Base-by-base conservation (phyloP, 345 rosid genomes). In the Syzygium jambos region DNA sequence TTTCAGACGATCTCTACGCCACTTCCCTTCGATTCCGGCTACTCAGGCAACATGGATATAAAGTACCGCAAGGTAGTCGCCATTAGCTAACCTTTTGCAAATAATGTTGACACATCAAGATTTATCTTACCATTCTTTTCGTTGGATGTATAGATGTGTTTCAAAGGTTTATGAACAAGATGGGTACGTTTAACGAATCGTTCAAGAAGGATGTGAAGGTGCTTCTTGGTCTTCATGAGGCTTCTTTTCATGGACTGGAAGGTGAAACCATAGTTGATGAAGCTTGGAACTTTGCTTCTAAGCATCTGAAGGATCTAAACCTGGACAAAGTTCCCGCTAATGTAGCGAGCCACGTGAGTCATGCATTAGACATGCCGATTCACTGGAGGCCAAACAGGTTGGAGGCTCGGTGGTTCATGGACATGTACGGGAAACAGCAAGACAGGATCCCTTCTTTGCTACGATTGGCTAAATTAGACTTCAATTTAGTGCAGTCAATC, bases 21-120 rank as follows among this genome's bases (percentile, higher is more conserved):
- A 41, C 53, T 29, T 78, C 91, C 49, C 86, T 89, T 11, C 17
- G 61, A 52, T 89, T 90, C 84, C 86, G 80, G 34, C 84, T 90
- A 9, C 88, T 84, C 1, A 87, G 90, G 68, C 89, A 90, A 83
- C 88, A 90, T 23, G 92, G 90, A 3, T 86, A 68, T 49, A 25
- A 86, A 2, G 87, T 87, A 21, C 85, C 73, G 14, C 89, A 89
- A 89, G 90, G 92, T 90, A 56, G 61, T 23, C 1, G 12, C 61
- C 27, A 9, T 12, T 3, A 5, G 61, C n/a, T 4, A 56, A 22
- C 61, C 61, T 56, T 56, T 56, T 56, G 61, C 13, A 1, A 22
- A 56, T 56, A 56, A 56, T 56, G n/a, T 22, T 3, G 61, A 56
- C 61, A 56, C 61, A 9, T 56, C 61, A 22, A 23, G n/a, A 56